Evolutionary conservation across 2,329 filamentous ascomycete genomes (phyloP).

Genomic region (Rosellinia necatrix): DNA sequence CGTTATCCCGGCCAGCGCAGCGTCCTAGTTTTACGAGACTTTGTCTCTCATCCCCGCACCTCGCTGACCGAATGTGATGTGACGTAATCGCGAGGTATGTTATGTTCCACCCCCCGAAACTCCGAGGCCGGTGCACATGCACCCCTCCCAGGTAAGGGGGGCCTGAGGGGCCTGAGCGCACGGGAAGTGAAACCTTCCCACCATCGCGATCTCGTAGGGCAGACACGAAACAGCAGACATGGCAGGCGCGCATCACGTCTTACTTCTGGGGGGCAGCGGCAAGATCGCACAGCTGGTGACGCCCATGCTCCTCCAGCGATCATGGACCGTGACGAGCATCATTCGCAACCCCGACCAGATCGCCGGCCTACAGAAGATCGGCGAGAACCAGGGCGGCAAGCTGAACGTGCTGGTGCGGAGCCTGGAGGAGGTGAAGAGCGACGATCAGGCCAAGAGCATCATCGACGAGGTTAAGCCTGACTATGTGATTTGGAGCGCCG

Average conservation of each 20-base stretch:
- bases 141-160: too few species aligned
- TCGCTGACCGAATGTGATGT: background rate
- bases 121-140: background rate
- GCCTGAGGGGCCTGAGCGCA: too few species aligned
- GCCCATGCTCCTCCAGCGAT: slow-evolving; percentile 72
- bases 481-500: slow-evolving; percentile 72
- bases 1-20: too few species aligned
- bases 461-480: slow-evolving; percentile 65
- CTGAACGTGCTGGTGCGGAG: slow-evolving; percentile 72
- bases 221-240: background rate
- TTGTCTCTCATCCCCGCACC: slow-evolving; percentile 10
- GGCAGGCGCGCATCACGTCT: slow-evolving; percentile 55
- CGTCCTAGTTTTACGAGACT: background rate
- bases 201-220: too few species aligned
- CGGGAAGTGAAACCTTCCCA: too few species aligned
- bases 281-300: slow-evolving; percentile 77
- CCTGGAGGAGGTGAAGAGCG: slow-evolving; percentile 70
- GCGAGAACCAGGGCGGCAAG: slow-evolving; percentile 61
- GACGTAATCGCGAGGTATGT: slow-evolving; percentile 21
- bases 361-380: slow-evolving; percentile 65
- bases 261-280: slow-evolving; percentile 81
- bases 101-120: slow-evolving; percentile 2
- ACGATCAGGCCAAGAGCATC: slow-evolving; percentile 64
- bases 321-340: slow-evolving; percentile 78
- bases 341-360: slow-evolving; percentile 75